Evolutionary conservation across 495 filamentous ascomycete genomes (phyloP).

Genomic region (Letharia columbiana): DNA sequence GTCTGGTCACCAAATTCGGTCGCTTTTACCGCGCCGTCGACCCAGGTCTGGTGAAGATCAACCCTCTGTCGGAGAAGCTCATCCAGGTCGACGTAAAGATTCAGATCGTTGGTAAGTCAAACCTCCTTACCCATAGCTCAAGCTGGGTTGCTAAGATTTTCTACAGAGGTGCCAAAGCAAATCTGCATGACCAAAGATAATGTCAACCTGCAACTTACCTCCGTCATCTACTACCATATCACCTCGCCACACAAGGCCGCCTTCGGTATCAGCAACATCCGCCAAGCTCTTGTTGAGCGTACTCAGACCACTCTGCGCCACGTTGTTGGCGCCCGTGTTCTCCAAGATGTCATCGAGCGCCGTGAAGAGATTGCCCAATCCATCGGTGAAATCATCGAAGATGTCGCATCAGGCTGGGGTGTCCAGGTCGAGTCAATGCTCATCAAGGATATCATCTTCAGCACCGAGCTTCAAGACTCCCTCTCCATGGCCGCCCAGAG

Average conservation of each 20-base stretch:
- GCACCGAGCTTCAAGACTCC: conserved; percentile 90
- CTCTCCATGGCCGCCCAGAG: conserved; percentile 99
- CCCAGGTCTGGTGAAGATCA: conserved; percentile 94
- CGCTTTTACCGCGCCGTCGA: conserved; percentile 95
- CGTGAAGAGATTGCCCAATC: conserved; percentile 92
- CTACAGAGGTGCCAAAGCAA: conserved; percentile 80
- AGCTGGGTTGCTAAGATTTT: neutral
- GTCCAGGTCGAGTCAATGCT: conserved; percentile 97
- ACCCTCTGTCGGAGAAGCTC: conserved; percentile 85
- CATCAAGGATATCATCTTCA: conserved; percentile 99
- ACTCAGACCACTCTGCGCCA: conserved; percentile 97
- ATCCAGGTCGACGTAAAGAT: conserved; percentile 97
- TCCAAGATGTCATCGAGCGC: conserved; percentile 98
- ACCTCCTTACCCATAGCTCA: neutral
- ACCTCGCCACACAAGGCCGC: conserved; percentile 91
- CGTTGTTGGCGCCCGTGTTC: conserved; percentile 89
- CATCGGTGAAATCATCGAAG: conserved; percentile 96
- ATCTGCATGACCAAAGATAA: conserved; percentile 99
- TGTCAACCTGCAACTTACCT: conserved; percentile 84
- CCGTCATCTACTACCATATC: conserved; percentile 99
- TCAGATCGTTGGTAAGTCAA: conserved; percentile 71
- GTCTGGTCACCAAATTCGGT: conserved; percentile 90
- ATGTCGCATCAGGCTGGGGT: conserved; percentile 89
- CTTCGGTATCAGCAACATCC: conserved; percentile 92
- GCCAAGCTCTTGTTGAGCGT: conserved; percentile 89